These are phyloP conservation scores for Mallotus repandus DNA, from an alignment of 441 rosid species.

Conservation along the genomic window DNA sequence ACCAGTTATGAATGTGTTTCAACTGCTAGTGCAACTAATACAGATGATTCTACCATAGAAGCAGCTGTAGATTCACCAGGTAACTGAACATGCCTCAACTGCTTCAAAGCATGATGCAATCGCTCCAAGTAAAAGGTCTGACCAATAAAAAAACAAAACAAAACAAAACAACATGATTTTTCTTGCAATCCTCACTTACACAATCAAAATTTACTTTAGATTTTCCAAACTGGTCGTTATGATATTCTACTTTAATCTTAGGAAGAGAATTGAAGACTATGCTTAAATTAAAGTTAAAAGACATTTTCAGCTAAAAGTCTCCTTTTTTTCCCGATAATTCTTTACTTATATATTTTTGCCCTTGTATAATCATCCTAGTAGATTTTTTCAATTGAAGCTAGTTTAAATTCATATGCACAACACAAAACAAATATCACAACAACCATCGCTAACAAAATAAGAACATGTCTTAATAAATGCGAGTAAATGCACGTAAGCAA, in stretches of 20 bases:
- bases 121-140: conserved; percentile 65
- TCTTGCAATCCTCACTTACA: conserved; percentile 71
- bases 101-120: conserved; percentile 69
- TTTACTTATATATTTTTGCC: conserved; percentile 62
- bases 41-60: conserved; percentile 24
- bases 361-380: conserved; percentile 65
- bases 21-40: conserved; percentile 32
- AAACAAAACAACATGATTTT: conserved; percentile 67
- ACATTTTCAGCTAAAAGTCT: too few species aligned
- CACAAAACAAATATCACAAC: neutral
- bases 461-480: too few species aligned
- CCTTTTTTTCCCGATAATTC: too few species aligned
- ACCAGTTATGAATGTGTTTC: conserved; percentile 48
- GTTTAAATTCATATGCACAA: conserved; percentile 67
- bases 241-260: conserved; percentile 71
- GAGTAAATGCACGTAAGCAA: neutral
- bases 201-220: conserved; percentile 71
- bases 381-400: conserved; percentile 77
- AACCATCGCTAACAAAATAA: too few species aligned
- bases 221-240: conserved; percentile 70
- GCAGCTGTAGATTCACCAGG: conserved; percentile 61
- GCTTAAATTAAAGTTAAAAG: too few species aligned
- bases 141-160: conserved; percentile 80
- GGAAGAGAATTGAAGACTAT: too few species aligned
- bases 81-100: conserved; percentile 51